phyloP scores from a whole-genome alignment of 2,329 filamentous ascomycete genomes.

The Dactylellina leptospora region DNA sequence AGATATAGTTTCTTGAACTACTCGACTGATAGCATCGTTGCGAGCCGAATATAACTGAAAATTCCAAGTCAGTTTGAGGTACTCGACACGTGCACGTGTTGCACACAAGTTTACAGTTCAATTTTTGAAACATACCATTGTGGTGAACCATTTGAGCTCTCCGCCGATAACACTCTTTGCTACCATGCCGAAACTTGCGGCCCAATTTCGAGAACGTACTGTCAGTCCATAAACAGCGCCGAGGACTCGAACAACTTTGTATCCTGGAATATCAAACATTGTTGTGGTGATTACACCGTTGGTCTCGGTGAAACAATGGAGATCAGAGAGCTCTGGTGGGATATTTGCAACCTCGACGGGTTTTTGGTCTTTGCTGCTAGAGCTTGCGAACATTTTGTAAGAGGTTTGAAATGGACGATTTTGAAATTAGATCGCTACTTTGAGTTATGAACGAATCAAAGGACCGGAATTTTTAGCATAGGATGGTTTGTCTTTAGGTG shows the following conservation, averaged over 20 bases:
- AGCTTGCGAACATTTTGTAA: too few relatives aligned
- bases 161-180: constrained; percentile 69
- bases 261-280: constrained; percentile 72
- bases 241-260: constrained; percentile 68
- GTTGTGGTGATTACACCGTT: constrained; percentile 70
- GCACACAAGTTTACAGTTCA: too few relatives aligned
- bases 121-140: constrained; percentile 59
- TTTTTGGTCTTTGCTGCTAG: too few relatives aligned
- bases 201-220: constrained; percentile 69
- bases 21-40: constrained; percentile 68
- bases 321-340: constrained; percentile 53
- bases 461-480: too few relatives aligned
- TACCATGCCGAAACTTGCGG: constrained; percentile 67
- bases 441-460: too few relatives aligned
- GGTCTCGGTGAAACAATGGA: constrained; percentile 69
- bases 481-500: too few relatives aligned
- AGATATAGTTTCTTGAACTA: constrained; percentile 68
- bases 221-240: constrained; percentile 69
- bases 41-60: constrained; percentile 66
- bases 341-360: constrained; percentile 9
- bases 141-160: constrained; percentile 69
- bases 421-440: too few relatives aligned
- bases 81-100: too few relatives aligned
- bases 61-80: too few relatives aligned
- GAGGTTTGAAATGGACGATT: too few relatives aligned